Conservation (phyloP, 2,329 filamentous ascomycete species). For the Alternaria dauci region DNA sequence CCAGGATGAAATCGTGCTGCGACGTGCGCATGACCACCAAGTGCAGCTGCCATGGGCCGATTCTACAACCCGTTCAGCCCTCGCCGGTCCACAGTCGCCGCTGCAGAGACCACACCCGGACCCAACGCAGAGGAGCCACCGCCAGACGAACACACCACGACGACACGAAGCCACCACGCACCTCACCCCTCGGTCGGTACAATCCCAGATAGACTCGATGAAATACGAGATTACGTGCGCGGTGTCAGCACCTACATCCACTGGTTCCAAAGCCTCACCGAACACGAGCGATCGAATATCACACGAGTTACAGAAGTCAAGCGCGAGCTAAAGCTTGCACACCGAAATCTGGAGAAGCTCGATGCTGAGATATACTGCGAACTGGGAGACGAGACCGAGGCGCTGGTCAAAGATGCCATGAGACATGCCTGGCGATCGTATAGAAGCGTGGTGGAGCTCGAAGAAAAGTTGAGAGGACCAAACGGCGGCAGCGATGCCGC, state of each 20-base stretch:
- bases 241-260: slow-evolving; percentile 17
- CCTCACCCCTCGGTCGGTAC: not conserved
- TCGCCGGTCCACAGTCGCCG: not conserved
- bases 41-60: not conserved
- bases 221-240: slow-evolving; percentile 8
- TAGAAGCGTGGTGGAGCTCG: slow-evolving; percentile 25
- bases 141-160: not conserved
- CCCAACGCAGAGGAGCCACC: not conserved
- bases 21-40: not conserved
- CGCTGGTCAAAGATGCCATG: slow-evolving; percentile 20
- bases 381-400: slow-evolving; percentile 17
- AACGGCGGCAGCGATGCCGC: not conserved
- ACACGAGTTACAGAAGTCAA: slow-evolving; percentile 33
- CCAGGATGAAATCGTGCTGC: not conserved
- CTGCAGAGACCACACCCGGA: not conserved
- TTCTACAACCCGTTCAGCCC: not conserved
- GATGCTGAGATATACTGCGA: slow-evolving; percentile 17
- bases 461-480: slow-evolving; percentile 20
- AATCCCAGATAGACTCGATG: slow-evolving; percentile 1
- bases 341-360: slow-evolving; percentile 34
- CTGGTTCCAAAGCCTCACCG: slow-evolving; percentile 25
- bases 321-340: slow-evolving; percentile 27
- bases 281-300: slow-evolving; percentile 20
- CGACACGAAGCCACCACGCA: not conserved
- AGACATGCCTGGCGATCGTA: slow-evolving; percentile 35